phyloP scores from a whole-genome alignment of 352 stramenopile species.

The Phytophthora niederhauseri region DNA sequence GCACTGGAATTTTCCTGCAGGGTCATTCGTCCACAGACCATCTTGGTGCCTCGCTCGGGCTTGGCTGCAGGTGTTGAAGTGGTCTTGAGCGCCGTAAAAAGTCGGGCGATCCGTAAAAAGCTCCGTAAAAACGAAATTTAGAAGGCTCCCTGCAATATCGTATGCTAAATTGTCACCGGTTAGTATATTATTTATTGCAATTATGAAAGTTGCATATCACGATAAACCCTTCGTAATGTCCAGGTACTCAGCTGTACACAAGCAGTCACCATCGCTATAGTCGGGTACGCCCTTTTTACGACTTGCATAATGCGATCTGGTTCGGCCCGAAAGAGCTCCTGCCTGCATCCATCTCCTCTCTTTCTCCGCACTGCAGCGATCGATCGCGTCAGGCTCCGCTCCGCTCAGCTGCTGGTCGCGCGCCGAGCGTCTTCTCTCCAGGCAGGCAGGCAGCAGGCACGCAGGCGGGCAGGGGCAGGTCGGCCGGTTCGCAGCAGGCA shows the following conservation, averaged over 20 bases:
- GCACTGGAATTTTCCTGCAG: slow-evolving; percentile 2
- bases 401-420: not conserved
- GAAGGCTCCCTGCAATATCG: not conserved
- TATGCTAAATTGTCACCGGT: not conserved
- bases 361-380: slow-evolving; percentile 10
- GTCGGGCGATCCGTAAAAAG: slow-evolving; percentile 23
- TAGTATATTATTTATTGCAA: not conserved
- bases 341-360: slow-evolving; percentile 16
- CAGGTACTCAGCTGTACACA: no score
- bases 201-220: not conserved
- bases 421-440: not conserved
- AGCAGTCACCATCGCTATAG: slow-evolving; percentile 10
- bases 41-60: no score
- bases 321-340: not conserved
- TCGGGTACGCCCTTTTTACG: slow-evolving; percentile 14
- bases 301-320: not conserved
- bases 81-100: slow-evolving; percentile 17
- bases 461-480: not conserved
- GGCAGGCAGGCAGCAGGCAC: not conserved
- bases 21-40: not conserved
- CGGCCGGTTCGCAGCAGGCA: not conserved
- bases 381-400: not conserved
- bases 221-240: no score
- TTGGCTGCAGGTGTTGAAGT: slow-evolving; percentile 9
- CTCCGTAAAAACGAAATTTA: slow-evolving; percentile 21